A percentile compares a stretch with the other conserved stretches of the same genome.
phyloP scores from a whole-genome alignment of 805 yeast species.

The Hanseniaspora meyeri region DNA sequence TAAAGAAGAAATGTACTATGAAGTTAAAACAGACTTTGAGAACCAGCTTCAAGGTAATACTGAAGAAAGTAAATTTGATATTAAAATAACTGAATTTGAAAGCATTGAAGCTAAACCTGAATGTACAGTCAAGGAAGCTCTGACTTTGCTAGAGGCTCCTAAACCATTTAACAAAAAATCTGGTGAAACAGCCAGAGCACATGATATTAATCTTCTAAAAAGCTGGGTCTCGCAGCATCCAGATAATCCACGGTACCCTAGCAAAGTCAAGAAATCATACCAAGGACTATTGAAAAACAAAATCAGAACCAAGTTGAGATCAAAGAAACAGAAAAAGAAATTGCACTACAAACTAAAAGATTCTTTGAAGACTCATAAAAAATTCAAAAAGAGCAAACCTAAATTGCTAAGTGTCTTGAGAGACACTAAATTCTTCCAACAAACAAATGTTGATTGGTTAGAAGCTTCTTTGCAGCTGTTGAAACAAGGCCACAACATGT shows the following conservation, averaged over 20 bases:
- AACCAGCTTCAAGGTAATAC: constrained; percentile 16
- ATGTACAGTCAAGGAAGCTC: constrained; percentile 36
- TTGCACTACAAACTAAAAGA: constrained; percentile 23
- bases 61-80: constrained; percentile 32
- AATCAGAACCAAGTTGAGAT: constrained; percentile 59
- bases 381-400: constrained; percentile 26
- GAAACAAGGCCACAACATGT: constrained; percentile 86
- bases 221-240: constrained; percentile 69
- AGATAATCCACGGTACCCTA: constrained; percentile 43
- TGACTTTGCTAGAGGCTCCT: constrained; percentile 69
- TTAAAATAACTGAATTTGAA: constrained; percentile 33
- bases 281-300: constrained; percentile 73
- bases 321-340: constrained; percentile 32
- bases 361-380: constrained; percentile 4
- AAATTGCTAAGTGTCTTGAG: constrained; percentile 49
- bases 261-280: constrained; percentile 74
- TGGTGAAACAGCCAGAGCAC: constrained; percentile 66
- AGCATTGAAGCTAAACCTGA: constrained; percentile 25
- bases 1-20: constrained; percentile 17
- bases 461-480: constrained; percentile 95
- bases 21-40: constrained; percentile 27
- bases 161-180: constrained; percentile 69
- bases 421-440: constrained; percentile 77
- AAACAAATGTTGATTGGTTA: constrained; percentile 92
- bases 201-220: constrained; percentile 78